phyloP scores from a whole-genome alignment of 768 basidiomycete genomes.

The Kwoniella botswanensis region DNA sequence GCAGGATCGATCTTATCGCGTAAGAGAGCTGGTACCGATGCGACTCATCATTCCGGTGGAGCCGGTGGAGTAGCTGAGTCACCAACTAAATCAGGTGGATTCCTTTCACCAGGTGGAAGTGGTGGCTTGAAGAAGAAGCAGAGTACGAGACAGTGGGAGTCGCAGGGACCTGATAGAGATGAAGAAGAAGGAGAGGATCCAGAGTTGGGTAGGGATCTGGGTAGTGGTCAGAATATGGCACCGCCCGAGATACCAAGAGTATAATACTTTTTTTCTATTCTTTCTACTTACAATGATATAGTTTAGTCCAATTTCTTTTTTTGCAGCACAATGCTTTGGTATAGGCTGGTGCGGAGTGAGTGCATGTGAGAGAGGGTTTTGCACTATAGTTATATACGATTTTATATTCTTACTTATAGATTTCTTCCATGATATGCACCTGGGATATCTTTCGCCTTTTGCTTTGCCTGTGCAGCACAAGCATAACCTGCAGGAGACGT shows the following conservation, averaged over 20 bases:
- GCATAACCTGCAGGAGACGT: too few relatives aligned
- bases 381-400: neutral
- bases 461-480: neutral
- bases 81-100: constrained; percentile 11
- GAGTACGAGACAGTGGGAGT: constrained; percentile 18
- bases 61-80: constrained; percentile 19
- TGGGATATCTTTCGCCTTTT: neutral
- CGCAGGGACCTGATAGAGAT: constrained; percentile 15
- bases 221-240: constrained; percentile 12
- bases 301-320: neutral
- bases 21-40: constrained; percentile 34
- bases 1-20: constrained; percentile 50
- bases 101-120: constrained; percentile 2
- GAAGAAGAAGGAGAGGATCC: constrained; percentile 30
- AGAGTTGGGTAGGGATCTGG: constrained; percentile 25
- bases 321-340: neutral
- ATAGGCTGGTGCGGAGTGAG: too few relatives aligned
- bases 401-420: neutral
- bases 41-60: constrained; percentile 19
- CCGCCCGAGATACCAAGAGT: constrained; percentile 28
- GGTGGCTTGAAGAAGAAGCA: constrained; percentile 28
- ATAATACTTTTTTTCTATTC: neutral
- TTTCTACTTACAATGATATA: neutral
- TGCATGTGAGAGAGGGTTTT: too few relatives aligned
- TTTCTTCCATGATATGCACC: neutral